Base-by-base conservation (phyloP, 306 rosid species). In the Cucurbita moschata region DNA sequence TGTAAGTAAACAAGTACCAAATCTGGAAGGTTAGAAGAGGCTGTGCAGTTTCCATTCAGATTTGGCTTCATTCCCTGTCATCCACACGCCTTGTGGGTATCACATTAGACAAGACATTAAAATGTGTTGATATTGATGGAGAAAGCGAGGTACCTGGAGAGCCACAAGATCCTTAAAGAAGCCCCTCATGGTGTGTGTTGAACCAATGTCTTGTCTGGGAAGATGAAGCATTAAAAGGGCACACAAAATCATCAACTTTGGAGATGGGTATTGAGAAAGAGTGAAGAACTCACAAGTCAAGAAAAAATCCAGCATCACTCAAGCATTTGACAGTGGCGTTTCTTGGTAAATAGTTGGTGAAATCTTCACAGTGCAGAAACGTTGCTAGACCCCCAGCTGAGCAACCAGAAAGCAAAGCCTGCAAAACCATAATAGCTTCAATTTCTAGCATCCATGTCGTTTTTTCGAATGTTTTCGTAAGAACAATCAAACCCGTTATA, bases 351-450 rank as follows among this genome's bases (percentile, higher is more conserved):
- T 84, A 78, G 3, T 79, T 86, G 55, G 92, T 53, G 73, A 94
- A 91, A 72, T 70, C 79, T 52, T 91, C 90, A 81, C 99, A 94
- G 15, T 94, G 97, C 55, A 89, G 80, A 85, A 94, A 94, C 56
- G 96, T 74, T 6, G 99, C 91, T 71, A 94, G 85, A 47, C 97
- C 99, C 77, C 99, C 99, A 13, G 99, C 99, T 39, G 97, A 91
- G 82, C 96, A 94, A 55, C 99, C 99, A 52, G 99, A 91, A 65
- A 94, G 90, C 86, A 94, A 80, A 81, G 96, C 97, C 98, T 90
- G 54, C 68, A 38, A 3, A 3, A 61, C n/a, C n/a, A 76, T 49
- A 16, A 16, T 5, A 84, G 18, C 10, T 72, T 72, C 39, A 52
- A 15, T 70, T n/a, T 69, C 7, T 61, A 59, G 44, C 55, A 51